These are phyloP conservation scores for Pythium oligandrum DNA, from an alignment of 352 stramenopile species.

Conservation along the genomic window DNA sequence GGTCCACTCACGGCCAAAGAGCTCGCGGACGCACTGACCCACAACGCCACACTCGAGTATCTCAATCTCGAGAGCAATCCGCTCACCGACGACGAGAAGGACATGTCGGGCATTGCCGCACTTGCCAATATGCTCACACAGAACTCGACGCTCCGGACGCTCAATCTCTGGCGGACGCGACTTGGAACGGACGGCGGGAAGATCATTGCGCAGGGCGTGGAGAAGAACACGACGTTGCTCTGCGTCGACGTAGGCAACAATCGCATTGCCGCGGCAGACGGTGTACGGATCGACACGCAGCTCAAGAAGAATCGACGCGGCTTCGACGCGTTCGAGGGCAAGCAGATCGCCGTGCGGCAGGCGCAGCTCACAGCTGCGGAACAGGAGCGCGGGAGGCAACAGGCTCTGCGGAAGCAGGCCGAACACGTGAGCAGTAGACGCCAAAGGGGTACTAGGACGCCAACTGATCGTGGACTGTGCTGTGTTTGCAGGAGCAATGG, in stretches of 20 bases:
- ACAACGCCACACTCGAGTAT: constrained; percentile 49
- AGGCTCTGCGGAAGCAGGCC: constrained; percentile 36
- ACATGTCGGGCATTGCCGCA: constrained; percentile 55
- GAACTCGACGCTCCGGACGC: constrained; percentile 56
- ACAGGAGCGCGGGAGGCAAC: constrained; percentile 43
- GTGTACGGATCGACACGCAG: constrained; percentile 35
- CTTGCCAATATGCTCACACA: constrained; percentile 47
- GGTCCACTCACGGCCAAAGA: constrained; percentile 42
- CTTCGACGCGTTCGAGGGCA: constrained; percentile 29
- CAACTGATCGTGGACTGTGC: not conserved
- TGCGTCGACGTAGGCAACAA: constrained; percentile 84
- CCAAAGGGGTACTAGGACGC: no score
- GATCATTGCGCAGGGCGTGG: constrained; percentile 49
- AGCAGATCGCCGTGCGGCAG: constrained; percentile 38
- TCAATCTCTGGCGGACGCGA: constrained; percentile 74
- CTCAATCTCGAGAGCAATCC: constrained; percentile 78
- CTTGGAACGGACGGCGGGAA: constrained; percentile 64
- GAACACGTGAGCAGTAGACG: constrained; percentile 38
- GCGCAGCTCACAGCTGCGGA: constrained; percentile 47
- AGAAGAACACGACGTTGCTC: constrained; percentile 48
- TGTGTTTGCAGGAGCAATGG: constrained; percentile 45
- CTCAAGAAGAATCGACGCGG: constrained; percentile 44
- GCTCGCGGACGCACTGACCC: constrained; percentile 46
- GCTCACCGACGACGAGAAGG: constrained; percentile 72
- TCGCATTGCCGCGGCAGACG: constrained; percentile 51